Conservation (phyloP, 352 stramenopile genomes). For the Phytophthora pseudosyringae region DNA sequence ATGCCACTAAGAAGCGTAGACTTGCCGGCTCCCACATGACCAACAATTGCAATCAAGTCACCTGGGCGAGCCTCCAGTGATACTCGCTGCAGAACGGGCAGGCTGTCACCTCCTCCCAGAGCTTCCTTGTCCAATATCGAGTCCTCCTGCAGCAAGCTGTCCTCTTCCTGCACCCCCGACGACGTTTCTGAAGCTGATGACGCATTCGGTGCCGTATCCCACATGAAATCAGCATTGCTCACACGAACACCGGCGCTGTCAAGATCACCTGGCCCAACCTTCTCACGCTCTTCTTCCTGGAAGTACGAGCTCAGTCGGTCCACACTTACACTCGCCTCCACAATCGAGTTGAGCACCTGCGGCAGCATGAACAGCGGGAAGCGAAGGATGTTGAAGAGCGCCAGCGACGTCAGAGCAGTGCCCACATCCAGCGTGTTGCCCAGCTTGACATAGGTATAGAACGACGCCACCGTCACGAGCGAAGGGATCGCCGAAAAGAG, state of each 20-base stretch:
- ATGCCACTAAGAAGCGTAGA: constrained; percentile 76
- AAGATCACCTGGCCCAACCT: constrained; percentile 80
- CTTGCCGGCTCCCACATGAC: constrained; percentile 68
- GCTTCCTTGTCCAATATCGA: constrained; percentile 35
- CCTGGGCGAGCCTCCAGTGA: constrained; percentile 72
- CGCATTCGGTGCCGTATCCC: constrained; percentile 54
- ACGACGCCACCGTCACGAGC: constrained; percentile 93
- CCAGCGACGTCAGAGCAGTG: constrained; percentile 88
- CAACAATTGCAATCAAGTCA: constrained; percentile 67
- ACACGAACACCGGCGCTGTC: constrained; percentile 50
- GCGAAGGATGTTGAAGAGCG: constrained; percentile 96
- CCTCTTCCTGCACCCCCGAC: constrained; percentile 28
- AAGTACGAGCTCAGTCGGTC: constrained; percentile 66
- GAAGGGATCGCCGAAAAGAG: constrained; percentile 90
- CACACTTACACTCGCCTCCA: constrained; percentile 88
- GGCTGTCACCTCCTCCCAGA: constrained; percentile 15
- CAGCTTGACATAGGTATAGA: constrained; percentile 75
- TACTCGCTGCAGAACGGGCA: constrained; percentile 56
- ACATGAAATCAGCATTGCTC: constrained; percentile 63
- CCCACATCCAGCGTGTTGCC: constrained; percentile 93
- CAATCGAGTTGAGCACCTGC: constrained; percentile 94
- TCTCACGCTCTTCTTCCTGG: constrained; percentile 64
- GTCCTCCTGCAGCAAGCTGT: constrained; percentile 38
- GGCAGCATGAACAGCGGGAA: constrained; percentile 98
- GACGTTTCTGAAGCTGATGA: constrained; percentile 20